Evolutionary conservation across 805 yeast genomes (phyloP), one percentile per base, ranked within the genome.

Genomic region (Metschnikowia picachoensis): DNA sequence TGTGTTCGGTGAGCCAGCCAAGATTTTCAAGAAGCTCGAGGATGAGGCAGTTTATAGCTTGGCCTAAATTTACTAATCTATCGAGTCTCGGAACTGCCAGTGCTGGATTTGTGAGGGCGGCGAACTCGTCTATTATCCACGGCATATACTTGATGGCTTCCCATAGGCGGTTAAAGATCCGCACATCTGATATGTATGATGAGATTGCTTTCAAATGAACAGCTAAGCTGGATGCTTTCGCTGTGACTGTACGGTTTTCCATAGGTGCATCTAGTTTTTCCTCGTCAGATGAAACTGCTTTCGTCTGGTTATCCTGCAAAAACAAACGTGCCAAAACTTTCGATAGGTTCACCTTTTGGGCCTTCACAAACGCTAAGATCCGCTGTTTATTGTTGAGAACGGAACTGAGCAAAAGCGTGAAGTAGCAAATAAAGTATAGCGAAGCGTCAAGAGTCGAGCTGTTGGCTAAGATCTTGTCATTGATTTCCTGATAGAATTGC

Each of bases 1-100:
- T 66, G 51, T 72, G 77, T 27, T 72, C 77, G 5, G 74, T 69
- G 41, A 71, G 52, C 76, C 76, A 72, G 10, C 77, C 77, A 7
- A 67, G 71, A 47, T 71, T 72, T 44, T 72, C 77, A 16, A 72
- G 53, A 10, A 67, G 52, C 51, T 72, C 76, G 44, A 72, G 60
- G 3, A 67, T 57, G 40, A 70, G 60, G 50, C 76, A 70, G 50
- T 70, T 71, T 44, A 72, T 46, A 3, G 76, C 60, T 53, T 72
- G 77, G 14, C 61, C 51, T 13, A 70, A 60, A 47, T 69, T 69
- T 50, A 72, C 47, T 35, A 68, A 52, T 14, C 74, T 53, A 51
- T 68, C 65, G 3, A 62, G 46, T 28, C 58, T 56, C 0, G 73
- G 64, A 9, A 47, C 57, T 2, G 59, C 42, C 37, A 57, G 55